phyloP scores from a whole-genome alignment of 148 eudicot species.

The Rhododendron ferrugineum region DNA sequence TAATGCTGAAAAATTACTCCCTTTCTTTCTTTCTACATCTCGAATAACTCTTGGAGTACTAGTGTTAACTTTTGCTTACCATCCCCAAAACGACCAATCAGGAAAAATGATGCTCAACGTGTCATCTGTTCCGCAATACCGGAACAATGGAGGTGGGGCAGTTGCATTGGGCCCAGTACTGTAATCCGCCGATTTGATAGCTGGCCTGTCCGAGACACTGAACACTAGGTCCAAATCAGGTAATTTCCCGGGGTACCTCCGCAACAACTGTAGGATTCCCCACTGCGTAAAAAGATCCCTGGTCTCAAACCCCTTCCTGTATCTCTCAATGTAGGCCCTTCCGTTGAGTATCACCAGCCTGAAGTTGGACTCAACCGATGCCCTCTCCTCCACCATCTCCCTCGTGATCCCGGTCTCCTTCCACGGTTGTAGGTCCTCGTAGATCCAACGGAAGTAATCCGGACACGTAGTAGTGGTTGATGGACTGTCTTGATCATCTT shows the following conservation, averaged over 20 bases:
- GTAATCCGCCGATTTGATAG: conserved; percentile 18
- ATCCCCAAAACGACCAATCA: conserved; percentile 96
- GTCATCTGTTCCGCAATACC: conserved; percentile 55
- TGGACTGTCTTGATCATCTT: conserved; percentile 26
- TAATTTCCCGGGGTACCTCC: conserved; percentile 70
- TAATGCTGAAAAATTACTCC: no score
- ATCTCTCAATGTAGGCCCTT: conserved; percentile 59
- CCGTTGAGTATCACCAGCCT: conserved; percentile 59
- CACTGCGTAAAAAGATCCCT: conserved; percentile 72
- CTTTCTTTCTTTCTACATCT: background rate
- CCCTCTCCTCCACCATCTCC: conserved; percentile 52
- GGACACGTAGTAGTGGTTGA: conserved; percentile 46
- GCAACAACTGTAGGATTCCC: conserved; percentile 75
- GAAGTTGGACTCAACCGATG: conserved; percentile 58
- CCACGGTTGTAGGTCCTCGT: conserved; percentile 82
- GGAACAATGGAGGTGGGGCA: conserved; percentile 63
- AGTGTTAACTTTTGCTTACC: conserved; percentile 33
- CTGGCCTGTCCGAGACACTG: conserved; percentile 67
- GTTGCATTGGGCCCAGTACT: conserved; percentile 23
- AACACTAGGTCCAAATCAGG: conserved; percentile 90
- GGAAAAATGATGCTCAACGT: conserved; percentile 72
- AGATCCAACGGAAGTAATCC: conserved; percentile 70
- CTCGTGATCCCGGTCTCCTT: conserved; percentile 55
- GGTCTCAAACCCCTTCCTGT: conserved; percentile 44
- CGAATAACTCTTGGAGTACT: no score